Percentiles rank a stretch among this genome's conserved stretches.
These are phyloP conservation scores for Talaromyces ruber DNA, from an alignment of 495 filamentous ascomycete genomes.

Conservation along the genomic window DNA sequence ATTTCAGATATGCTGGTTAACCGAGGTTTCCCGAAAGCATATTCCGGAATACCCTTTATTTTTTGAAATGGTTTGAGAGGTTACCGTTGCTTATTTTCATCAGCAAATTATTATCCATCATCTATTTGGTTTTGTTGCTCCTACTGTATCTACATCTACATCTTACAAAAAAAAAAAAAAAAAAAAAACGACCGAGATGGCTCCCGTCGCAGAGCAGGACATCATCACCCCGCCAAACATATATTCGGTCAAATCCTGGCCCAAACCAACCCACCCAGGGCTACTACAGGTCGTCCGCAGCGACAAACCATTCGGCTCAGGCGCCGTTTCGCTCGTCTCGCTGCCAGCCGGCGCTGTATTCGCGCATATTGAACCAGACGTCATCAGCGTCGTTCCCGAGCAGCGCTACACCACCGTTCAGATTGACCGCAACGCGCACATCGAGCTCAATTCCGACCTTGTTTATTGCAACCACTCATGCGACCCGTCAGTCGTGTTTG, in stretches of 20 bases:
- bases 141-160: neutral
- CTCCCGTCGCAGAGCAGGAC: neutral
- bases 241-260: neutral
- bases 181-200: neutral
- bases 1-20: too few species aligned
- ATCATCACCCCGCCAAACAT: neutral
- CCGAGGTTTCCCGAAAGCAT: too few species aligned
- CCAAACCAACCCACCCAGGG: neutral
- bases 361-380: slow-evolving; percentile 14
- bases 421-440: slow-evolving; percentile 38
- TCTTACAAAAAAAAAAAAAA: too few species aligned
- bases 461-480: slow-evolving; percentile 58
- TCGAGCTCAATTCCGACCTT: slow-evolving; percentile 54
- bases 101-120: too few species aligned
- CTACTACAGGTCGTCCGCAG: neutral
- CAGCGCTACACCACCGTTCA: slow-evolving; percentile 53
- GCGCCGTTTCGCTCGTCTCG: slow-evolving; percentile 42
- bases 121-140: neutral
- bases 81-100: too few species aligned
- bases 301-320: slow-evolving; percentile 18
- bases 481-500: slow-evolving; percentile 50
- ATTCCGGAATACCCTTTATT: too few species aligned
- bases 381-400: slow-evolving; percentile 32
- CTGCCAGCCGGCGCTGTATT: slow-evolving; percentile 46
- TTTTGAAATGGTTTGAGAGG: too few species aligned